These are phyloP conservation scores for Iberis amara DNA, from an alignment of 441 rosid species.

Conservation along the genomic window DNA sequence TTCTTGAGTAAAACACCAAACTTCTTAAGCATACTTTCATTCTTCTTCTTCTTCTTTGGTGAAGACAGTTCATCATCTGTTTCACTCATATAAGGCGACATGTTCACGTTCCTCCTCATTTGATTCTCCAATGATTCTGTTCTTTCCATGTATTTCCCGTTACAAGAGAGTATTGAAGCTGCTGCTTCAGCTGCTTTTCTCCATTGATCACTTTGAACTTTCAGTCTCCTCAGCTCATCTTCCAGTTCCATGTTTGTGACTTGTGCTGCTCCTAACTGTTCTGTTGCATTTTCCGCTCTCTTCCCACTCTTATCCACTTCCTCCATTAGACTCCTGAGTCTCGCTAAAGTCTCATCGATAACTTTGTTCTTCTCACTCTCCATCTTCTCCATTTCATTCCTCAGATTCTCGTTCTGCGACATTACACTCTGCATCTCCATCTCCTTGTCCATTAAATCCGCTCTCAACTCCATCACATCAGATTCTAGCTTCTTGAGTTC, in stretches of 20 bases:
- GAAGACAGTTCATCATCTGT: slow-evolving; percentile 61
- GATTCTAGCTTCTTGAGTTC: slow-evolving; percentile 54
- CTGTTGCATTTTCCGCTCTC: slow-evolving; percentile 53
- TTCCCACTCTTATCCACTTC: slow-evolving; percentile 70
- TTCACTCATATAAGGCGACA: slow-evolving; percentile 63
- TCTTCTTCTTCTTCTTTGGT: slow-evolving; percentile 93
- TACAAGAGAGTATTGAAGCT: slow-evolving; percentile 68
- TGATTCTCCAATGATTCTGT: slow-evolving; percentile 55
- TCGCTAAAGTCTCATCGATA: slow-evolving; percentile 55
- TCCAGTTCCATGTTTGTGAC: slow-evolving; percentile 67
- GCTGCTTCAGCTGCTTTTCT: slow-evolving; percentile 99
- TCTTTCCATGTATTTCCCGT: slow-evolving; percentile 62
- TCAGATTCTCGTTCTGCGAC: slow-evolving; percentile 54
- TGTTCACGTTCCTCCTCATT: slow-evolving; percentile 34
- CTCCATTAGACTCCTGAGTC: slow-evolving; percentile 48
- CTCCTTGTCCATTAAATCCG: slow-evolving; percentile 45
- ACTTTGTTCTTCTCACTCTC: slow-evolving; percentile 45
- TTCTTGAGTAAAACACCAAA: slow-evolving; percentile 87
- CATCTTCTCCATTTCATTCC: slow-evolving; percentile 41
- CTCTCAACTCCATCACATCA: slow-evolving; percentile 51
- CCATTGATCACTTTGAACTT: slow-evolving; percentile 96
- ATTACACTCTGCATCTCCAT: slow-evolving; percentile 40
- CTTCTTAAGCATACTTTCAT: slow-evolving; percentile 81
- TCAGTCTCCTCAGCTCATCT: slow-evolving; percentile 74
- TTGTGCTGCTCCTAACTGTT: slow-evolving; percentile 77